phyloP scores from a whole-genome alignment of 1,139 yeast species.

The Hemisphaericaspora subhashii region DNA sequence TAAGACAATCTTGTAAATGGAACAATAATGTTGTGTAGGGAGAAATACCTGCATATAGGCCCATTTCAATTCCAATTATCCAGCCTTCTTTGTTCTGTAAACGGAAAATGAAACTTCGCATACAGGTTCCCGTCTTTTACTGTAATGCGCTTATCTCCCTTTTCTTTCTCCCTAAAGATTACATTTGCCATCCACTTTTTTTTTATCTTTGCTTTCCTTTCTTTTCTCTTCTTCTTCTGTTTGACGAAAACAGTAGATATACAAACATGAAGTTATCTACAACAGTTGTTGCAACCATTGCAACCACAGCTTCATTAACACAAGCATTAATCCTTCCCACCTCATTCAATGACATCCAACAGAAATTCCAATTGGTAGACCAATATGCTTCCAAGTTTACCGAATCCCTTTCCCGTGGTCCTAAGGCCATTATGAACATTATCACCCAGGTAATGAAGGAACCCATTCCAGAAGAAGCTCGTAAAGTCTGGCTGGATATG shows the following conservation, averaged over 20 bases:
- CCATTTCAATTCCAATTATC: background rate
- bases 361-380: constrained; percentile 21
- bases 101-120: too few species aligned
- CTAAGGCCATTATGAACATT: constrained; percentile 23
- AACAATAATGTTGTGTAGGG: too few species aligned
- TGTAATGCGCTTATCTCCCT: background rate
- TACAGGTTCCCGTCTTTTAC: background rate
- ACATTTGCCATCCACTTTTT: constrained; percentile 1
- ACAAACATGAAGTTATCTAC: constrained; percentile 30
- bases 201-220: constrained; percentile 5
- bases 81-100: background rate
- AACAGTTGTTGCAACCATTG: constrained; percentile 21
- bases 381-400: constrained; percentile 19
- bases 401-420: constrained; percentile 19
- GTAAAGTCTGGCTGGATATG: constrained; percentile 61
- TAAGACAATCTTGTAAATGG: too few species aligned
- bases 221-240: background rate
- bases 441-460: constrained; percentile 44
- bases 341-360: constrained; percentile 28
- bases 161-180: background rate
- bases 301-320: constrained; percentile 23
- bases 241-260: constrained; percentile 1
- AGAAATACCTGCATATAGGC: background rate
- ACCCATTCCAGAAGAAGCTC: constrained; percentile 49
- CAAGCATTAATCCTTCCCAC: constrained; percentile 36